A percentile compares a stretch with the other conserved stretches of the same genome.
Conservation (phyloP, 257 asterid species). For the Solanum sparsipilum region DNA sequence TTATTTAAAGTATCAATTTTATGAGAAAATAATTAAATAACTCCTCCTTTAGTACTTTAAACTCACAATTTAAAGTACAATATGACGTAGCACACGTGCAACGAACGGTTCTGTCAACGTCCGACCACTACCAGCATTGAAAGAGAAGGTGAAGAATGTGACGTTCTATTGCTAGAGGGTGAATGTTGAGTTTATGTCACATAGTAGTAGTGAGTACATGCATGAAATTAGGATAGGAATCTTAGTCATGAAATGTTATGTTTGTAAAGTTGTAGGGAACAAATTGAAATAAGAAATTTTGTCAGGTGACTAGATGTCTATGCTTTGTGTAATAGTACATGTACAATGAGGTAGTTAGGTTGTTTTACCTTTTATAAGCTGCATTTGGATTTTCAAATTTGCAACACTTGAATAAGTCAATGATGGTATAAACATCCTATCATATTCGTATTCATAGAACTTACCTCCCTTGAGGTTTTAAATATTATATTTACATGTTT, state of each 20-base stretch:
- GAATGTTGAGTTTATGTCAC: neutral
- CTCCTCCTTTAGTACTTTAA: neutral
- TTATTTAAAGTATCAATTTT: neutral
- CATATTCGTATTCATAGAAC: too few relatives aligned
- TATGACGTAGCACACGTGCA: constrained; percentile 16
- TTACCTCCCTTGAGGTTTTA: too few relatives aligned
- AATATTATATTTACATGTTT: too few relatives aligned
- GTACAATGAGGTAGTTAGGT: neutral
- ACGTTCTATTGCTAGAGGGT: constrained; percentile 72
- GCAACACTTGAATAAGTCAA: too few relatives aligned
- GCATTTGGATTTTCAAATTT: too few relatives aligned
- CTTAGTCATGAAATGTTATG: neutral
- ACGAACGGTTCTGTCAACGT: constrained; percentile 54
- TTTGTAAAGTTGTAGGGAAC: neutral
- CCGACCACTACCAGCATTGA: constrained; percentile 81
- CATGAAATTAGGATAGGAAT: neutral
- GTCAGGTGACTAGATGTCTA: neutral
- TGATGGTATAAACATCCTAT: too few relatives aligned
- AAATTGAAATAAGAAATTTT: neutral
- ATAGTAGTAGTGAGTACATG: neutral
- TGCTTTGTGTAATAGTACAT: neutral
- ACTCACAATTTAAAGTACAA: too few relatives aligned
- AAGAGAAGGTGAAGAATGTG: constrained; percentile 91
- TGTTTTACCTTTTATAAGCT: neutral
- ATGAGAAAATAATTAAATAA: neutral